A percentile compares a stretch with the other conserved stretches of the same genome.
These are phyloP conservation scores for Rhizophora apiculata DNA, from an alignment of 345 rosid genomes.

Conservation along the genomic window DNA sequence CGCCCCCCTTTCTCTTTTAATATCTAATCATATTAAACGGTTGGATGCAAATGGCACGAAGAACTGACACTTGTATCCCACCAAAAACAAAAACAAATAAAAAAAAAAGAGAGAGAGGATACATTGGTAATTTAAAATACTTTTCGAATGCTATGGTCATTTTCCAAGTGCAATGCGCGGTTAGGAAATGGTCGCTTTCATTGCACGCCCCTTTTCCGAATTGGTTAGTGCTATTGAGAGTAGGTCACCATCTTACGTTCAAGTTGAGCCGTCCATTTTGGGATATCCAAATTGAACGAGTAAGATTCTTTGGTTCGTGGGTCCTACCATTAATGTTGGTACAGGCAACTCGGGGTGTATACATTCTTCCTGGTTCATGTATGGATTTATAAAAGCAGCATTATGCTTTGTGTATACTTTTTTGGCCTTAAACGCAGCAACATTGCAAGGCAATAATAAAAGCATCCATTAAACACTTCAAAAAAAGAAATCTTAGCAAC, in stretches of 20 bases:
- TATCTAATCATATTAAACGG: too few species aligned
- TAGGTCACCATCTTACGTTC: background rate
- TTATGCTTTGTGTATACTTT: too few species aligned
- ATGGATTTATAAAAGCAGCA: too few species aligned
- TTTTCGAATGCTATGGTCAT: background rate
- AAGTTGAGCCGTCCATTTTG: too few species aligned
- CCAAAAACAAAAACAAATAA: background rate
- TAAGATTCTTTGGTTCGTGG: too few species aligned
- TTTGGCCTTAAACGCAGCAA: background rate
- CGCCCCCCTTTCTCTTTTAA: too few species aligned
- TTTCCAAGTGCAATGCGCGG: conserved; percentile 27
- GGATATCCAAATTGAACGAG: too few species aligned
- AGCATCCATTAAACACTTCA: background rate
- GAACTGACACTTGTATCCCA: conserved; percentile 26
- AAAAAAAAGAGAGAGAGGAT: background rate
- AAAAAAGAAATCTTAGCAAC: background rate
- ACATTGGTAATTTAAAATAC: background rate
- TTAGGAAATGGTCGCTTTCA: conserved; percentile 65
- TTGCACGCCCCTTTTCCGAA: conserved; percentile 21
- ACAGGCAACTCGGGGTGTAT: too few species aligned
- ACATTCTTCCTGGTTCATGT: too few species aligned
- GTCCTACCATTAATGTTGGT: too few species aligned
- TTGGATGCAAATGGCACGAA: conserved; percentile 16
- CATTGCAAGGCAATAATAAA: background rate
- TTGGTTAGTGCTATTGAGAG: conserved; percentile 17